Evolutionary conservation across 495 filamentous ascomycete species (phyloP).

Genomic region (Venustampulla echinocandica): DNA sequence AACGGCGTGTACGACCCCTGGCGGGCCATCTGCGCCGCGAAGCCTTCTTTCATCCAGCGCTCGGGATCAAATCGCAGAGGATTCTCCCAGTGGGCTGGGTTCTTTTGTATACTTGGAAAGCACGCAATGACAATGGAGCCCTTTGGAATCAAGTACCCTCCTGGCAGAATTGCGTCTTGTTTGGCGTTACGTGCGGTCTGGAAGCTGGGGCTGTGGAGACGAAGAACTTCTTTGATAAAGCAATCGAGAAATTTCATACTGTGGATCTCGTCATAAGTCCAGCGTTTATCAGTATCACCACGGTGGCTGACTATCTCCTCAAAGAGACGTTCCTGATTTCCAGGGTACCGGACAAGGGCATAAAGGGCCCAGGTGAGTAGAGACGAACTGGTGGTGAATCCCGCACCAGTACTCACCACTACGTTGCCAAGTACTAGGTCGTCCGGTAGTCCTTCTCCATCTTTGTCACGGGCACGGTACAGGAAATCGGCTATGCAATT

Average conservation of each 20-base stretch:
- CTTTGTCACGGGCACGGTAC: constrained; percentile 38
- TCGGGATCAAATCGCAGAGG: constrained; percentile 45
- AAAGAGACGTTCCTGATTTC: constrained; percentile 42
- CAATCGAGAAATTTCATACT: constrained; percentile 41
- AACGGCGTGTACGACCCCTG: constrained; percentile 44
- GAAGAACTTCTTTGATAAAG: constrained; percentile 50
- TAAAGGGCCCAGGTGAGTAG: constrained; percentile 49
- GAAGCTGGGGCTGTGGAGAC: constrained; percentile 46
- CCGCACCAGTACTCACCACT: constrained; percentile 36
- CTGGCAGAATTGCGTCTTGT: constrained; percentile 42
- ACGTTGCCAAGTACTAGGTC: constrained; percentile 16
- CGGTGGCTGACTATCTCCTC: constrained; percentile 46
- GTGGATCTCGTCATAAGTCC: constrained; percentile 33
- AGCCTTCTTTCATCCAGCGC: constrained; percentile 41
- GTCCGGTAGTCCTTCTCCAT: constrained; percentile 43
- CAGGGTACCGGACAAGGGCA: constrained; percentile 36
- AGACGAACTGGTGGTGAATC: constrained; percentile 44
- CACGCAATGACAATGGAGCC: constrained; percentile 39
- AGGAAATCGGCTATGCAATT: constrained; percentile 42
- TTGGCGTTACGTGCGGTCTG: constrained; percentile 46
- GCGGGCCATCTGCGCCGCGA: constrained; percentile 34
- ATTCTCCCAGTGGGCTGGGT: constrained; percentile 42
- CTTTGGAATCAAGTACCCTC: constrained; percentile 43
- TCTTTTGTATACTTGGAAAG: constrained; percentile 44
- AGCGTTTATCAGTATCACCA: constrained; percentile 28